Evolutionary conservation across 1,139 yeast genomes (phyloP).

Genomic region (Wickerhamiella pararugosa): DNA sequence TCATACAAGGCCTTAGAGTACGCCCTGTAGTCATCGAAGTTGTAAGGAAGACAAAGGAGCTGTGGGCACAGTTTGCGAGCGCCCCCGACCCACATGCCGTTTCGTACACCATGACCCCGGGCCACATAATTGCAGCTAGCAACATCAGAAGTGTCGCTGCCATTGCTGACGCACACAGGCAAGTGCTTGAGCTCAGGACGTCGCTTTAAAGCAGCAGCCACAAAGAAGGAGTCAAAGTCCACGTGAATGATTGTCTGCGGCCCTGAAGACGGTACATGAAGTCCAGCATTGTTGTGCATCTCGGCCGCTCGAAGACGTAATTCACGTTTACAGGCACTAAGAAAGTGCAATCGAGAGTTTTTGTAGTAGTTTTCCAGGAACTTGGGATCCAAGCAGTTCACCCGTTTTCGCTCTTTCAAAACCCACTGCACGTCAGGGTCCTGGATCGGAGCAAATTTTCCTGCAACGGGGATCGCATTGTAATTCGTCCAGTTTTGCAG

Average conservation of each 20-base stretch:
- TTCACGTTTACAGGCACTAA: conserved; percentile 77
- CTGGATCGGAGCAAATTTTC: not conserved
- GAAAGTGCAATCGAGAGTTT: conserved; percentile 73
- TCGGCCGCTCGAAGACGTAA: conserved; percentile 44
- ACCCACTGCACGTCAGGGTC: conserved; percentile 9
- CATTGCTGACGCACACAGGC: conserved; percentile 81
- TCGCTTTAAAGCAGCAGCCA: conserved; percentile 57
- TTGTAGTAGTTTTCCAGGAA: conserved; percentile 59
- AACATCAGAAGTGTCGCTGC: conserved; percentile 48
- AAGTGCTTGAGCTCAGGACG: conserved; percentile 35
- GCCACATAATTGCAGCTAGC: conserved; percentile 90
- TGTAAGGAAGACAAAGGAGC: conserved; percentile 48
- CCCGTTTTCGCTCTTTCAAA: conserved; percentile 9
- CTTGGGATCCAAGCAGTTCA: conserved; percentile 38
- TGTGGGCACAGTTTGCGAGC: conserved; percentile 57
- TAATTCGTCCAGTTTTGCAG: conserved; percentile 58
- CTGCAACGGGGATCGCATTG: conserved; percentile 28
- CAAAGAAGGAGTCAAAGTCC: conserved; percentile 92
- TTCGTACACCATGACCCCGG: conserved; percentile 51
- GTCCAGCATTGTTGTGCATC: not conserved
- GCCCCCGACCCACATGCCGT: conserved; percentile 77
- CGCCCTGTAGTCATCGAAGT: conserved; percentile 56
- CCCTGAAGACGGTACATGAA: not conserved
- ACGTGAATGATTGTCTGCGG: conserved; percentile 42
- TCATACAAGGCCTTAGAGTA: conserved; percentile 43